These are phyloP conservation scores for Termitomyces sp. DNA, from an alignment of 768 basidiomycete species.

Conservation along the genomic window DNA sequence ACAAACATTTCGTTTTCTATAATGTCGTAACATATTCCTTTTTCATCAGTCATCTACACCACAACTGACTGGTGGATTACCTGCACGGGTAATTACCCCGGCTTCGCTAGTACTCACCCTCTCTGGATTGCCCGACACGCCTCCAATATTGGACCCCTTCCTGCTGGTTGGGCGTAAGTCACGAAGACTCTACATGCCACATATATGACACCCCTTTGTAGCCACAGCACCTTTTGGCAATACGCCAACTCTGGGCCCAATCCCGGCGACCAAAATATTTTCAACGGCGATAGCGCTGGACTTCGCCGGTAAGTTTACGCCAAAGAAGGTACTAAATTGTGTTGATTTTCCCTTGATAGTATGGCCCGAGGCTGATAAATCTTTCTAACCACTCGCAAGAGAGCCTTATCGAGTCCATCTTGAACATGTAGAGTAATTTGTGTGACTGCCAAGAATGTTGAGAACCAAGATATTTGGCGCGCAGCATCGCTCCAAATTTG, in stretches of 20 bases:
- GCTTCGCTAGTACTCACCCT: conserved; percentile 46
- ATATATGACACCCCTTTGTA: conserved; percentile 9
- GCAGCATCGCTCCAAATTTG: neutral
- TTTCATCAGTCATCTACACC: conserved; percentile 47
- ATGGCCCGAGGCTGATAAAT: conserved; percentile 10
- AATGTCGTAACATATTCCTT: neutral
- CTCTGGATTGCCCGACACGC: conserved; percentile 58
- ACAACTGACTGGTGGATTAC: conserved; percentile 65
- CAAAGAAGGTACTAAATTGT: neutral
- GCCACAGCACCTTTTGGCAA: conserved; percentile 56
- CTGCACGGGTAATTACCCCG: conserved; percentile 56
- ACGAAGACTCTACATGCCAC: neutral
- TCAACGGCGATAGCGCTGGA: conserved; percentile 46
- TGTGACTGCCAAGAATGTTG: neutral
- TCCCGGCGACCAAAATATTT: conserved; percentile 53
- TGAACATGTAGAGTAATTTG: neutral
- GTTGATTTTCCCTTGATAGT: neutral
- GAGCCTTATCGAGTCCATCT: neutral
- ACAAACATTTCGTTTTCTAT: neutral
- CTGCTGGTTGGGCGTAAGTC: conserved; percentile 51
- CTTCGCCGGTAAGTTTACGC: conserved; percentile 29
- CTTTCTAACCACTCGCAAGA: neutral
- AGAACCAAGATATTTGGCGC: neutral
- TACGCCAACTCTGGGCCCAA: conserved; percentile 50
- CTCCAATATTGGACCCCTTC: conserved; percentile 45